A percentile compares a stretch with the other conserved stretches of the same genome.
These are phyloP conservation scores for Calonectria honghensis DNA, from an alignment of 2,329 filamentous ascomycete genomes.

Conservation along the genomic window DNA sequence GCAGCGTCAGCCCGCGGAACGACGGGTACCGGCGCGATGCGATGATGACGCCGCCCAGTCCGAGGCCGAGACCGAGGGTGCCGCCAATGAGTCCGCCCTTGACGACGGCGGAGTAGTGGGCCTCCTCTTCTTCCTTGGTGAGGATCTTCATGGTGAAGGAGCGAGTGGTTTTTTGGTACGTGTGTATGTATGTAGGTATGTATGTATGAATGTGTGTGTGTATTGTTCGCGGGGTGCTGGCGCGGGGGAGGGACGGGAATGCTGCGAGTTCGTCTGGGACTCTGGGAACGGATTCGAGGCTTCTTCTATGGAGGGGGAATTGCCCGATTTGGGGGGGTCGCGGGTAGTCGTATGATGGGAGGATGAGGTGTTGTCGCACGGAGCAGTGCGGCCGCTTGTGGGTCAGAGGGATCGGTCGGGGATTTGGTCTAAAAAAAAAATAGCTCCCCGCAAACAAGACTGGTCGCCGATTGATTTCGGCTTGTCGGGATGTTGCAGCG, in stretches of 20 bases:
- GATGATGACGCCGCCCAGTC: constrained; percentile 79
- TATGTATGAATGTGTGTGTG: too few species aligned
- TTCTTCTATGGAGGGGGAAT: constrained; percentile 30
- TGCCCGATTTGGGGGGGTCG: constrained; percentile 4
- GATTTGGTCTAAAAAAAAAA: constrained; percentile 33
- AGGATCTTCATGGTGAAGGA: constrained; percentile 89
- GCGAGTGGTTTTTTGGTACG: not conserved
- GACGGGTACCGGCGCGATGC: constrained; percentile 83
- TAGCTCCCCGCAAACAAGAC: constrained; percentile 33
- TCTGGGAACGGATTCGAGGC: constrained; percentile 7
- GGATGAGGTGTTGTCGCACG: constrained; percentile 36
- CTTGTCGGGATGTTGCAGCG: constrained; percentile 31
- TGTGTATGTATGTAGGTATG: too few species aligned
- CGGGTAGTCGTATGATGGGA: constrained; percentile 39
- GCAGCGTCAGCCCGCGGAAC: constrained; percentile 88
- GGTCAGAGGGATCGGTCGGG: constrained; percentile 26
- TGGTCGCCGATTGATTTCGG: constrained; percentile 34
- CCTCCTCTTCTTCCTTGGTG: constrained; percentile 92
- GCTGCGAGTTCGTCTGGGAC: constrained; percentile 30
- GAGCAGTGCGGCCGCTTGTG: constrained; percentile 25
- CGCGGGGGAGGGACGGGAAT: not conserved
- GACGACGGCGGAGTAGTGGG: constrained; percentile 88
- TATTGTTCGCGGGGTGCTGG: not conserved
- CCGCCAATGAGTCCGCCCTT: constrained; percentile 87
- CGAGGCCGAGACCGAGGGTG: constrained; percentile 78